Evolutionary conservation across 1,284 basidiomycete species (phyloP).

Genomic region (Trametes hirsuta): DNA sequence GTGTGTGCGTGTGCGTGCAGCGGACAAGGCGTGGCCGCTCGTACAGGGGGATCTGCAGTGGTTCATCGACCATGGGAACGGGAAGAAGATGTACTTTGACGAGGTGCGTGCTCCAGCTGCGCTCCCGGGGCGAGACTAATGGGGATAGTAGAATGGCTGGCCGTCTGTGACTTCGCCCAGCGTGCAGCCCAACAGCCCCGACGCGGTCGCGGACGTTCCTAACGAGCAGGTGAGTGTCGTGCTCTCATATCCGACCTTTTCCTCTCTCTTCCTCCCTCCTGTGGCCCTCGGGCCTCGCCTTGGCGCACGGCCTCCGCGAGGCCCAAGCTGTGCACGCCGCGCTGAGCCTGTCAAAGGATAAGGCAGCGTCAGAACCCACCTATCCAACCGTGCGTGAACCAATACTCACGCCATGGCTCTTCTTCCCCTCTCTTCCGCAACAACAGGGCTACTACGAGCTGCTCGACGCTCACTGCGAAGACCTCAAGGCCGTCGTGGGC

Average conservation of each 20-base stretch:
- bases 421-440: constrained; percentile 1
- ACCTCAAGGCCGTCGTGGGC: constrained; percentile 58
- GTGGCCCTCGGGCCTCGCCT: neutral
- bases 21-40: constrained; percentile 63
- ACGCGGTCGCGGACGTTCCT: constrained; percentile 56
- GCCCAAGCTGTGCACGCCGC: neutral
- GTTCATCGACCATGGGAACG: constrained; percentile 60
- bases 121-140: neutral
- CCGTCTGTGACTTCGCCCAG: constrained; percentile 60
- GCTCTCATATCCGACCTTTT: constrained; percentile 20
- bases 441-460: constrained; percentile 63
- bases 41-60: constrained; percentile 61
- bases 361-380: too few species aligned
- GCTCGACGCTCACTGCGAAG: constrained; percentile 63
- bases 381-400: too few species aligned
- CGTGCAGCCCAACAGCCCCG: constrained; percentile 58
- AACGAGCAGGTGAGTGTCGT: constrained; percentile 53
- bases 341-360: neutral
- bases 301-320: neutral
- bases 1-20: constrained; percentile 32
- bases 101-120: constrained; percentile 44
- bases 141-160: constrained; percentile 66
- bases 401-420: neutral
- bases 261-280: neutral
- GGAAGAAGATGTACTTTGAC: constrained; percentile 75